Percentiles rank a stretch among this genome's conserved stretches.
phyloP scores from a whole-genome alignment of 83 land plant species.

The Diphasiastrum complanatum region DNA sequence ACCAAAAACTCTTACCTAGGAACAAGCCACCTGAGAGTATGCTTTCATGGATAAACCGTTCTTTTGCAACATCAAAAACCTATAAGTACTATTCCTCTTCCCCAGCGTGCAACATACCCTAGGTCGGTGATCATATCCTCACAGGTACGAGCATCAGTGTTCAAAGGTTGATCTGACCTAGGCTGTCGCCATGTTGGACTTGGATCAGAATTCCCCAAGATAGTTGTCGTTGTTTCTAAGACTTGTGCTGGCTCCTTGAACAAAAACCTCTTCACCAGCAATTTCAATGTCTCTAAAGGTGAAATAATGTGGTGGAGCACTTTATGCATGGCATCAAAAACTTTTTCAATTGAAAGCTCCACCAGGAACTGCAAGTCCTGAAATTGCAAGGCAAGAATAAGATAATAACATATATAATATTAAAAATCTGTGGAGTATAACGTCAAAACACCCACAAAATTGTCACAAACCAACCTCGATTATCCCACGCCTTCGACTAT shows the following conservation, averaged over 20 bases:
- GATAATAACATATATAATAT: not conserved
- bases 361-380: conserved; percentile 13
- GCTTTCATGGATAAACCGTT: too few relatives aligned
- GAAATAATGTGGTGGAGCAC: not conserved
- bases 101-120: too few relatives aligned
- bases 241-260: not conserved
- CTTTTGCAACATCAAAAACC: too few relatives aligned
- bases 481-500: conserved; percentile 12
- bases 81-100: too few relatives aligned
- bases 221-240: too few relatives aligned
- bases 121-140: too few relatives aligned
- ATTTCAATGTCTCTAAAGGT: conserved; percentile 3
- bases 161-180: too few relatives aligned
- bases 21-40: too few relatives aligned
- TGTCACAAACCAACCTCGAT: not conserved
- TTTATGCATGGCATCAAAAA: conserved; percentile 7
- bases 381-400: too few relatives aligned
- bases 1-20: too few relatives aligned
- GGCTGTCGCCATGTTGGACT: conserved; percentile 3
- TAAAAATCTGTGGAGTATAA: not conserved
- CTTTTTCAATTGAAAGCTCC: conserved; percentile 9
- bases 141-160: conserved; percentile 18
- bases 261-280: not conserved
- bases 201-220: conserved; percentile 11
- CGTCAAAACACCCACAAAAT: too few relatives aligned